A percentile compares a stretch with the other conserved stretches of the same genome.
phyloP scores from a whole-genome alignment of 2,329 filamentous ascomycete species.

The Talaromyces sp. region DNA sequence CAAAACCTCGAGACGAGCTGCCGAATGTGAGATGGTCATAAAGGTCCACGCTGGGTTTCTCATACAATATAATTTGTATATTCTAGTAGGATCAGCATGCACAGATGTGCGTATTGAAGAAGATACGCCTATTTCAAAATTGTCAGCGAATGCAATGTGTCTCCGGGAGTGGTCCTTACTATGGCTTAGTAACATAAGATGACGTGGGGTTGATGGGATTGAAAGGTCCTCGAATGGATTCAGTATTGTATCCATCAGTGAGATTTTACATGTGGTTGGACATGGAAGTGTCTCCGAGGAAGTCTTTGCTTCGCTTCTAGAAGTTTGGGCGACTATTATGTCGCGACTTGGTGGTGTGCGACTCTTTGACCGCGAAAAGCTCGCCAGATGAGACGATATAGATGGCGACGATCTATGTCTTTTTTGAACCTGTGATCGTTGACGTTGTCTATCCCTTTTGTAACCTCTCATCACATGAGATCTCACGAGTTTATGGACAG shows the following conservation, averaged over 20 bases:
- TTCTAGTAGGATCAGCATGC: background rate
- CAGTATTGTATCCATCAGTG: background rate
- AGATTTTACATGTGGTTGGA: no score
- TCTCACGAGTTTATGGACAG: background rate
- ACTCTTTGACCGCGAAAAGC: no score
- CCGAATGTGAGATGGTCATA: background rate
- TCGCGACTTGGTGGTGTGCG: background rate
- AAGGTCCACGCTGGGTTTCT: background rate
- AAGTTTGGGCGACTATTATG: background rate
- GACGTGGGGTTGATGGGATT: background rate
- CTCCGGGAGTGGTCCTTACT: background rate
- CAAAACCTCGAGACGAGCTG: background rate
- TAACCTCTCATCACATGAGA: background rate
- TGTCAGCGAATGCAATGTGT: background rate
- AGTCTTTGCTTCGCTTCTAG: background rate
- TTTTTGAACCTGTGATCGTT: background rate
- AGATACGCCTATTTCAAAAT: background rate
- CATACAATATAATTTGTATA: background rate
- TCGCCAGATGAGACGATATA: no score
- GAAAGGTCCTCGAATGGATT: background rate
- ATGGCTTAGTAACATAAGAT: background rate
- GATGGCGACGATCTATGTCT: background rate
- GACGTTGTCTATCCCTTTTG: background rate
- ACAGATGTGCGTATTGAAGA: background rate
- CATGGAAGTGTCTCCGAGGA: no score